Conservation (phyloP, 2,329 filamentous ascomycete species). For the Exophiala mesophila region DNA sequence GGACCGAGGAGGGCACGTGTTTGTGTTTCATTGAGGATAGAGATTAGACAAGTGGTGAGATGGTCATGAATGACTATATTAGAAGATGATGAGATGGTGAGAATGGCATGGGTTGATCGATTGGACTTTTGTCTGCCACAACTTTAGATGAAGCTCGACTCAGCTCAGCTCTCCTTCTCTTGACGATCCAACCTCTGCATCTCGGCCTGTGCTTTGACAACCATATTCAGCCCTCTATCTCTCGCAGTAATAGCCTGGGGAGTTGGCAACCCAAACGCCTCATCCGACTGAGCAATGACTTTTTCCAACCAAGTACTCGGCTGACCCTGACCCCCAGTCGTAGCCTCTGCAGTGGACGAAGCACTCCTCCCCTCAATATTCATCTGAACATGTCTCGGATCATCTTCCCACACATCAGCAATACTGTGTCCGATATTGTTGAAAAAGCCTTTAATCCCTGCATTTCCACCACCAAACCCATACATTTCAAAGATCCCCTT, state of each 20-base stretch:
- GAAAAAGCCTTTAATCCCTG: conserved; percentile 50
- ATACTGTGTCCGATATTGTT: conserved; percentile 54
- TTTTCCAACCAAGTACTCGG: conserved; percentile 16
- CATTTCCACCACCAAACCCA: conserved; percentile 53
- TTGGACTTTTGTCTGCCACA: not conserved
- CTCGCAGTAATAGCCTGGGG: conserved; percentile 12
- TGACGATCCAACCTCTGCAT: conserved; percentile 1
- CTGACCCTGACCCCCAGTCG: too few species aligned
- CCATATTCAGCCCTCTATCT: conserved; percentile 12
- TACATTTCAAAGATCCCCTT: conserved; percentile 56
- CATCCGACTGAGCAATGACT: conserved; percentile 15
- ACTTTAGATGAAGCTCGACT: not conserved
- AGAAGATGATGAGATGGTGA: too few species aligned
- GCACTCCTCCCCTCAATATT: not conserved
- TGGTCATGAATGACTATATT: too few species aligned
- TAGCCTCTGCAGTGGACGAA: not conserved
- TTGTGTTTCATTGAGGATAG: conserved; percentile 61
- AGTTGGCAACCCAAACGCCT: conserved; percentile 17
- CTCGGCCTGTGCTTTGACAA: conserved; percentile 13
- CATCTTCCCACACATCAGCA: conserved; percentile 50
- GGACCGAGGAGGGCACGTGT: conserved; percentile 83
- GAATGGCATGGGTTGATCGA: too few species aligned
- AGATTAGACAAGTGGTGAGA: too few species aligned
- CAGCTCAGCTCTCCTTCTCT: not conserved
- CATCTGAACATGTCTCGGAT: conserved; percentile 30